A percentile compares a stretch with the other conserved stretches of the same genome.
These are phyloP conservation scores for Saccharomycopsis javanensis DNA, from an alignment of 805 yeast genomes.

Conservation along the genomic window DNA sequence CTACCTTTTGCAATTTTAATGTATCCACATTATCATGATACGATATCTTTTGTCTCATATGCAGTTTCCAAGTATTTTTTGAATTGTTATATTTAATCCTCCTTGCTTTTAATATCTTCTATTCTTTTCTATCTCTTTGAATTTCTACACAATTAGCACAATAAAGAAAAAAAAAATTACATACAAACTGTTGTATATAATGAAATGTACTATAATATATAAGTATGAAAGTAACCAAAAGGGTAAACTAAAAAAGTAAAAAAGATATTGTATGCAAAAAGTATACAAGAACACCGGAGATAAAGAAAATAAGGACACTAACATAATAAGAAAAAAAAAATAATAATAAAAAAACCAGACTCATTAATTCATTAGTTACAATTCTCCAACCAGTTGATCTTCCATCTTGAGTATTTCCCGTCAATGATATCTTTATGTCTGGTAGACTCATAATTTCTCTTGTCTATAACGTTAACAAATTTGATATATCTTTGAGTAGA, in stretches of 20 bases:
- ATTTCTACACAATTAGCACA: background rate
- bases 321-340: background rate
- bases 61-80: no score
- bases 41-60: no score
- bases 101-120: background rate
- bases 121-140: background rate
- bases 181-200: background rate
- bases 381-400: constrained; percentile 2
- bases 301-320: background rate
- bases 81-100: background rate
- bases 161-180: background rate
- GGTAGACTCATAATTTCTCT: background rate
- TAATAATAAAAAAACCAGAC: background rate
- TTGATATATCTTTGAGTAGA: background rate
- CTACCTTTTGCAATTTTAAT: no score
- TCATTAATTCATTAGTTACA: background rate
- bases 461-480: background rate
- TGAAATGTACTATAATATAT: constrained; percentile 1
- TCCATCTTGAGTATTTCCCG: background rate
- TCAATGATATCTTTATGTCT: background rate
- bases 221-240: background rate
- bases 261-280: background rate
- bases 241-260: background rate
- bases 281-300: background rate
- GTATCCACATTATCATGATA: no score